Base-by-base conservation (phyloP, 1,284 basidiomycete species). In the Apiotrichum brassicae region DNA sequence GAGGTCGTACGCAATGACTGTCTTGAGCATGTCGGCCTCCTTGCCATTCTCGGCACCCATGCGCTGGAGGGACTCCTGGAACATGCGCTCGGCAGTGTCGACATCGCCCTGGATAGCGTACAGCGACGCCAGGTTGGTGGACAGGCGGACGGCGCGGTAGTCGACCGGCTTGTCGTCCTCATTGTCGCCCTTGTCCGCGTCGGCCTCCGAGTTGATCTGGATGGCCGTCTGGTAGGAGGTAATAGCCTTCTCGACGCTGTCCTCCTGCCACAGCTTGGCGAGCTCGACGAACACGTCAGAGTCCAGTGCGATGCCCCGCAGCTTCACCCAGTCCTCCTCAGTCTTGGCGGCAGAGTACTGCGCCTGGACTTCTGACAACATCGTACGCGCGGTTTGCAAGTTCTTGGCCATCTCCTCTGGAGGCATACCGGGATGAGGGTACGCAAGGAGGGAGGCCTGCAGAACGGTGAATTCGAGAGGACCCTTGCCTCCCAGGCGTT, bases 261-360 rank as follows among this genome's bases (percentile, higher is more conserved):
- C 88, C 1, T 80, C 82, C 63, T 87, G 86, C 85, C 88, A 94
- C 43, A 95, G 70, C 48, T 83, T 81, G 6, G 87, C 88, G 51
- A 95, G 83, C 68, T 95, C 91, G 28, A 85, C 74, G 59, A 88
- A 85, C 77, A 93, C 82, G 49, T 92, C 86, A 40, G 84, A 74
- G 63, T 97, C 92, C 13, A 84, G 81, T 0, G 78, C 77, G 40
- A 90, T 77, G 30, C 78, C 79, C 16, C 81, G 78, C 4, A 81
- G 74, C 12, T 77, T 72, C 28, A 75, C 64, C 54, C 54, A 62
- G 34, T 70, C 68, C 43, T 68, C 65, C 16, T 64, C 60, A 2
- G 64, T 64, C 35, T 61, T 56, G 14, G 68, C 70, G 6, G 64
- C 63, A 3, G 82, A 81, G 37, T 93, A 77, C 16, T 79, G 73